Base-by-base conservation (phyloP, 306 rosid species). In the Cicer yamashitae region DNA sequence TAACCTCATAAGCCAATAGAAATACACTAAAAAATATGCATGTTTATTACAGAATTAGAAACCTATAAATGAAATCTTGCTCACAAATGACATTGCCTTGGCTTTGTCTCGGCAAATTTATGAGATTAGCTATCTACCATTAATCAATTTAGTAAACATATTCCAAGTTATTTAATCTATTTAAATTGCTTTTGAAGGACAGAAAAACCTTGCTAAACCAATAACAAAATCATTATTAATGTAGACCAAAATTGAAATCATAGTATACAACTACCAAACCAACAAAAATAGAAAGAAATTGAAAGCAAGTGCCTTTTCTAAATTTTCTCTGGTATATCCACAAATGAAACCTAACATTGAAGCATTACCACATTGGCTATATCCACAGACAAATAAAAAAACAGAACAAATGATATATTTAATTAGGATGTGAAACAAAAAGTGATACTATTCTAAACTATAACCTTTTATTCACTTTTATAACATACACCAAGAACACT, bases 381-480 rank as follows among this genome's bases (percentile, higher is more conserved):
- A 20, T 20, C 22, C 22, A 20, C 44, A 6, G 7, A 40, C 44
- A 40, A 5, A 5, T 40, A 40, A 40, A 4, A 6, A 40, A 4
- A 40, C 44, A 40, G 44, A 40, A 40, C 6, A 40, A 3, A 5
- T 40, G 8, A 6, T 40, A 39, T 63, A 39, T 7, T 39, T 15
- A 40, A 63, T 63, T n/a, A 40, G 50, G 48, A 7, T 41, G 48
- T 40, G 10, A 40, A 68, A 51, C 51, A 51, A 71, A 41, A 40
- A 5, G 25, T 12, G 5, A 34, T 68, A 41, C 7, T 11, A 4
- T 25, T 12, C 57, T 18, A 8, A 6, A 74, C 83, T 74, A 73
- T 54, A 47, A 69, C 81, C 71, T 77, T 69, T 47, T 22, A 18
- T 43, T 20, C 17, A 44, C 71, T 10, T 43, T 43, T 44, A 43